Base-by-base conservation (phyloP, 805 yeast genomes). In the Zygotorulaspora florentina region DNA sequence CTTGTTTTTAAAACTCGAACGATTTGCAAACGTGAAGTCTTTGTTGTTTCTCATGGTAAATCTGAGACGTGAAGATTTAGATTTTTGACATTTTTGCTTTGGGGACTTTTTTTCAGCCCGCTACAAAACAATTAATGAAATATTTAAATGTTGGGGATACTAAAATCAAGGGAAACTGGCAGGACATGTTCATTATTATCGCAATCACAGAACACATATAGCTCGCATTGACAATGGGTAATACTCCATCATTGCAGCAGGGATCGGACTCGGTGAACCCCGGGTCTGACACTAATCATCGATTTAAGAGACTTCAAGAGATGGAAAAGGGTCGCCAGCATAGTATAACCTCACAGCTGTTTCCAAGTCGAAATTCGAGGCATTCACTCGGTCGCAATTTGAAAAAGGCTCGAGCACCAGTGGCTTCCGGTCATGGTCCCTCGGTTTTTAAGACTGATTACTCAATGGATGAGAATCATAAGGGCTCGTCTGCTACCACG, bases 261-360 rank as follows among this genome's bases (percentile, higher is more conserved):
- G 39, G 37, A 15, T 18, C 25, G 11, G 20, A 25, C n/a, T 35
- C 34, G 35, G 42, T 30, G 38, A 40, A 35, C 26, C 43, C 29
- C 2, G 15, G 20, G 39, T 18, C 30, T 11, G 48, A 45, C 27
- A 23, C 38, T 3, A 45, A 40, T 35, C 48, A 45, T 12, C 44
- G 40, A 5, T 40, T 45, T 11, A 45, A 39, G 26, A 36, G 41
- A 9, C 35, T 29, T 11, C 13, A 26, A 26, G 52, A 45, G n/a
- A 28, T 27, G 18, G 45, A 39, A 23, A 33, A 37, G n/a, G 44
- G 49, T n/a, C 45, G 52, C 17, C 52, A 48, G 15, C 43, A 53
- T 42, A 47, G 53, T 39, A 50, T 50, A 13, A 54, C 59, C 3
- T 56, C 59, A 10, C 56, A 56, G 37, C 48, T 56, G 13, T 56